A percentile compares a stretch with the other conserved stretches of the same genome.
Evolutionary conservation across 768 basidiomycete genomes (phyloP).

Genomic region (Tephrocybe sp.): DNA sequence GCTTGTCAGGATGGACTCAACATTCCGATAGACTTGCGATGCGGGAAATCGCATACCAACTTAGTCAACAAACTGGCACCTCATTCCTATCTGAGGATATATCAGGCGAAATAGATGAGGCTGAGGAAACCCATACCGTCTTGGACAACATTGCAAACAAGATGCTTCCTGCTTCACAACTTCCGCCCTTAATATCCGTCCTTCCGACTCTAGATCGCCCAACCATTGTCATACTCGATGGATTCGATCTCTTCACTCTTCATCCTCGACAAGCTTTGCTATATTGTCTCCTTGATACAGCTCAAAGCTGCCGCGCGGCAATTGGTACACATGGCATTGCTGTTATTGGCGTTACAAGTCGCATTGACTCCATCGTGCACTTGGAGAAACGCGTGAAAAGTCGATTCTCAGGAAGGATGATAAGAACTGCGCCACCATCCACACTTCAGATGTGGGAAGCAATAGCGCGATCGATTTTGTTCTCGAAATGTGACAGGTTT

Average conservation of each 20-base stretch:
- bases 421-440: slow-evolving; percentile 67
- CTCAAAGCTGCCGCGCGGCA: slow-evolving; percentile 74
- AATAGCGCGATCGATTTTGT: slow-evolving; percentile 47
- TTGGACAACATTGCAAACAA: slow-evolving; percentile 29
- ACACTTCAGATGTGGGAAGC: slow-evolving; percentile 46
- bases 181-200: slow-evolving; percentile 71
- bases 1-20: slow-evolving; percentile 84
- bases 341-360: slow-evolving; percentile 82
- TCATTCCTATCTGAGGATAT: slow-evolving; percentile 44
- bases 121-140: slow-evolving; percentile 47
- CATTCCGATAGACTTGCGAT: slow-evolving; percentile 87
- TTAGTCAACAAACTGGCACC: slow-evolving; percentile 72
- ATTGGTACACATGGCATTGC: slow-evolving; percentile 66
- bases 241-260: slow-evolving; percentile 89
- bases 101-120: slow-evolving; percentile 25
- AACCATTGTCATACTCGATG: slow-evolving; percentile 81
- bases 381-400: slow-evolving; percentile 98
- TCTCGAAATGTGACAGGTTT: slow-evolving; percentile 20
- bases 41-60: slow-evolving; percentile 85
- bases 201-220: slow-evolving; percentile 80
- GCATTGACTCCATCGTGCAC: slow-evolving; percentile 83
- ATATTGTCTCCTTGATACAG: slow-evolving; percentile 94
- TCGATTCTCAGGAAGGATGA: slow-evolving; percentile 89
- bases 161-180: slow-evolving; percentile 61
- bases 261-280: slow-evolving; percentile 91